Evolutionary conservation across 805 yeast species (phyloP), one percentile per base, ranked within the genome.

Genomic region (Candida peoriensis): DNA sequence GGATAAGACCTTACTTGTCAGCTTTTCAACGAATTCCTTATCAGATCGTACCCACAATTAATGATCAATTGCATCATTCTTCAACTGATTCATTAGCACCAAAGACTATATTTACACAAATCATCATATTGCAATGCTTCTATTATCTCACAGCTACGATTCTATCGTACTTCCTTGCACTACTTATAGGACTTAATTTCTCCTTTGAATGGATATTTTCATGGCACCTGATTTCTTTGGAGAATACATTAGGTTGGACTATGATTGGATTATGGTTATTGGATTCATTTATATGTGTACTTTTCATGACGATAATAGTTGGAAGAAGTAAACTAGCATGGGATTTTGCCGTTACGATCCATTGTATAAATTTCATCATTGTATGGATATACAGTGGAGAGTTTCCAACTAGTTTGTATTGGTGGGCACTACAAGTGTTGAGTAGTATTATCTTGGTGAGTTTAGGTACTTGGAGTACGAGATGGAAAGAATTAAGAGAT

Each of bases 311-410:
- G 1, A 60, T 89, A 2, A 78, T 90, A 19, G 96, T 90, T 10
- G 96, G 97, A 0, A 68, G 97, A 38, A 83, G 95, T 27, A 93
- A 90, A 57, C 64, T 90, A 32, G 97, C 97, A 0, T 83, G 96
- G 83, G 98, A 90, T 60, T 90, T 93, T 63, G 96, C 96, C 9
- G 54, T 90, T n/a, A 93, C 98, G 0, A 76, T 90, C 12, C 96
- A 93, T 58, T 76, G 82, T 16, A 72, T 93, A 33, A 81, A 90
- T 60, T 58, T 90, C 17, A 34, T 78, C 4, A 77, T 86, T 4
- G 85, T 78, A 0, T 78, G 85, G 76, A 40, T 74, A 1, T 77
- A 76, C 43, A 68, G 85, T 1, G 72, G 76, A 0, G 66, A 70
- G 20, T 72, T 90, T 43, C 98, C 98, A 0, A 61, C 63, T 12